phyloP scores from a whole-genome alignment of 2,329 filamentous ascomycete species.

The Aspergillus spinulosporus region DNA sequence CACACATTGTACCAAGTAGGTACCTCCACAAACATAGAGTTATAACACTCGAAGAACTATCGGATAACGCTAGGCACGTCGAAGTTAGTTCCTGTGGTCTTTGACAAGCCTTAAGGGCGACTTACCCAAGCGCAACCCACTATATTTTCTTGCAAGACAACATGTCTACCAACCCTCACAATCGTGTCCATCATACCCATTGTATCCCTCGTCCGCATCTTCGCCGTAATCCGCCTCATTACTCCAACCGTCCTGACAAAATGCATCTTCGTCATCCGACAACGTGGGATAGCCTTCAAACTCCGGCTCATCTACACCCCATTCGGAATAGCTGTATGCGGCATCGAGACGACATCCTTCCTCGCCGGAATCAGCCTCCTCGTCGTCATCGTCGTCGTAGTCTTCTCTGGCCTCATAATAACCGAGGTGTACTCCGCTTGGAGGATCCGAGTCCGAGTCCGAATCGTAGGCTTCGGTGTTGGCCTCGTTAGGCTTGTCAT shows the following conservation, averaged over 20 bases:
- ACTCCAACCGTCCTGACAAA: not conserved
- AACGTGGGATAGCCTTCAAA: conserved; percentile 4
- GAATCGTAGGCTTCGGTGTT: not conserved
- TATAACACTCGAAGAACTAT: too few relatives aligned
- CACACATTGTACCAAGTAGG: too few relatives aligned
- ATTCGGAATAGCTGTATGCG: not conserved
- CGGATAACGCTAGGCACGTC: too few relatives aligned
- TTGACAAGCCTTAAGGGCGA: not conserved
- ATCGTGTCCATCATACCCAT: not conserved
- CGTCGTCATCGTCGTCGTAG: not conserved
- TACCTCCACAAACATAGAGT: too few relatives aligned
- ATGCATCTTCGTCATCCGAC: conserved; percentile 3
- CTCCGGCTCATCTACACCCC: conserved; percentile 6
- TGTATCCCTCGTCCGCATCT: not conserved
- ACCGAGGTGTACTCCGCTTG: not conserved
- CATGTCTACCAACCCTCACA: not conserved
- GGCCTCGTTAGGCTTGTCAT: not conserved
- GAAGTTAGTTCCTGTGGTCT: too few relatives aligned
- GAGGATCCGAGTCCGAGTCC: not conserved
- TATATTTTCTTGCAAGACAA: too few relatives aligned
- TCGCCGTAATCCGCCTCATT: not conserved
- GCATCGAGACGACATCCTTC: not conserved
- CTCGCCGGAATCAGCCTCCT: not conserved
- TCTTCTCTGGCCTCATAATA: not conserved
- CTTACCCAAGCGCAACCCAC: not conserved